A percentile compares a stretch with the other conserved stretches of the same genome.
Evolutionary conservation across 2,329 filamentous ascomycete genomes (phyloP).

Genomic region (Trichophyton simii): DNA sequence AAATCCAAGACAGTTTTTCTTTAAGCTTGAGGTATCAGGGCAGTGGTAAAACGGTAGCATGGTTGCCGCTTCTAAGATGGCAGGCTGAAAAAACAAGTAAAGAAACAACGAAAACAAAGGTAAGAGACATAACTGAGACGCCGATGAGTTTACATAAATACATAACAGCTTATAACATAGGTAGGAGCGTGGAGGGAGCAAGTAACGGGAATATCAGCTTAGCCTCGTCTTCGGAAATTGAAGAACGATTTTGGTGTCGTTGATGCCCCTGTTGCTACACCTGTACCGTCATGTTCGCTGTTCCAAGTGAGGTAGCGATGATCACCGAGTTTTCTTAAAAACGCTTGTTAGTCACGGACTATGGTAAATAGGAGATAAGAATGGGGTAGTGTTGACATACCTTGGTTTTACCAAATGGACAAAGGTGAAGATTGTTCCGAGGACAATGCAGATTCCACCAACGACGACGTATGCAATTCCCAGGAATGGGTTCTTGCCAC

Average conservation of each 20-base stretch:
- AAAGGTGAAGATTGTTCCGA: slow-evolving; percentile 77
- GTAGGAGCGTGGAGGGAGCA: not conserved
- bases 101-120: not conserved
- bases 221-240: slow-evolving; percentile 5
- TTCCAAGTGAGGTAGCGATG: slow-evolving; percentile 98
- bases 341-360: slow-evolving; percentile 1
- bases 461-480: slow-evolving; percentile 94
- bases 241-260: slow-evolving; percentile 33
- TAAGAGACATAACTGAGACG: not conserved
- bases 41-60: not conserved
- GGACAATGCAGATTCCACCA: slow-evolving; percentile 78
- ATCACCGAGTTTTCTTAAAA: slow-evolving; percentile 77
- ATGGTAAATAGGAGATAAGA: not conserved
- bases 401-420: slow-evolving; percentile 85
- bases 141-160: slow-evolving; percentile 1
- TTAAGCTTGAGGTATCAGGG: not conserved
- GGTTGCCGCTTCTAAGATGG: not conserved
- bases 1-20: not conserved
- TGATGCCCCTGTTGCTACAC: slow-evolving; percentile 37
- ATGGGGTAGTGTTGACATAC: slow-evolving; percentile 35
- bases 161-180: not conserved
- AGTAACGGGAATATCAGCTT: not conserved
- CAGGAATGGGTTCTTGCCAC: slow-evolving; percentile 87
- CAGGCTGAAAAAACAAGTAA: not conserved
- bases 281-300: slow-evolving; percentile 44